A percentile compares a stretch with the other conserved stretches of the same genome.
Evolutionary conservation across 2,329 filamentous ascomycete species (phyloP).

Genomic region (Didymella pinodella): DNA sequence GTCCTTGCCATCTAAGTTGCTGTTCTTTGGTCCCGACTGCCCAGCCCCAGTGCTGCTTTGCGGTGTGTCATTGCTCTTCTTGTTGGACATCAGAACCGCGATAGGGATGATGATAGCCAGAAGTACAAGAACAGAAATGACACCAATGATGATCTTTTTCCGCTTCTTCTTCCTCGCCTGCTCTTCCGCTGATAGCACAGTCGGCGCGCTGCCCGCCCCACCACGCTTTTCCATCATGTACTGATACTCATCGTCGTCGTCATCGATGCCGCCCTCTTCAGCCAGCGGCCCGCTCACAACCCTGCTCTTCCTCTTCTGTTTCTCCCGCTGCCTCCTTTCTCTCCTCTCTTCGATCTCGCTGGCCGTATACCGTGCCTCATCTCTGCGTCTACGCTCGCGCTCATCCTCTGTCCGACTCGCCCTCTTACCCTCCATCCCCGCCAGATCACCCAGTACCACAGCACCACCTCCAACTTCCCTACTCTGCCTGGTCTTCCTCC

Average conservation of each 20-base stretch:
- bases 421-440: slow-evolving; percentile 39
- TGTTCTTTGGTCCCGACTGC: slow-evolving; percentile 50
- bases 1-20: slow-evolving; percentile 56
- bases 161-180: slow-evolving; percentile 51
- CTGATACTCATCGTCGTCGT: slow-evolving; percentile 49
- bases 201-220: slow-evolving; percentile 47
- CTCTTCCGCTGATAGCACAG: slow-evolving; percentile 51
- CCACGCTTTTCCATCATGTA: slow-evolving; percentile 54
- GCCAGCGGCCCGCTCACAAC: slow-evolving; percentile 58
- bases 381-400: slow-evolving; percentile 33
- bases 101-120: slow-evolving; percentile 59
- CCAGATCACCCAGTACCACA: slow-evolving; percentile 12
- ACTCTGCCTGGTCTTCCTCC: slow-evolving; percentile 28
- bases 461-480: slow-evolving; percentile 33
- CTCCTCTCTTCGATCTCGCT: slow-evolving; percentile 50
- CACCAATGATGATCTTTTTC: slow-evolving; percentile 62
- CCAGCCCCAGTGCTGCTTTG: slow-evolving; percentile 29
- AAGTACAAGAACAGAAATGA: slow-evolving; percentile 49
- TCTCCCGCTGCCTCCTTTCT: slow-evolving; percentile 53
- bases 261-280: slow-evolving; percentile 54
- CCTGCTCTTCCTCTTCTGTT: slow-evolving; percentile 50
- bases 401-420: slow-evolving; percentile 41
- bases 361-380: slow-evolving; percentile 46
- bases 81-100: slow-evolving; percentile 56
- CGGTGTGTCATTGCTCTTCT: slow-evolving; percentile 40